Evolutionary conservation across 1,284 basidiomycete genomes (phyloP).

Genomic region (Agaricales sp.): DNA sequence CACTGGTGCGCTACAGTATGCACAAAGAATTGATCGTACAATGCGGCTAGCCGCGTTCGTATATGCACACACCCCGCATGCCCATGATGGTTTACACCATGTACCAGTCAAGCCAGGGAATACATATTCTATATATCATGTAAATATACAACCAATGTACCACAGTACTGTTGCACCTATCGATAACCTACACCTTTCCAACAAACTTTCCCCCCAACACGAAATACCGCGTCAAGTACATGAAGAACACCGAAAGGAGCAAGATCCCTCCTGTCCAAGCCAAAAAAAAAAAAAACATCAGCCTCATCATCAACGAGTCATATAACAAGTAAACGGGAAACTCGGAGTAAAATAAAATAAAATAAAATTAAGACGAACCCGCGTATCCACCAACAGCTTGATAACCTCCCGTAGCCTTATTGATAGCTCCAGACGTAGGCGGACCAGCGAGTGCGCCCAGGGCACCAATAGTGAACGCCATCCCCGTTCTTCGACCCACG

Average conservation of each 20-base stretch:
- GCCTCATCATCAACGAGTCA: no score
- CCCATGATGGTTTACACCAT: no score
- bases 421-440: conserved; percentile 50
- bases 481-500: conserved; percentile 48
- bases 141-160: no score
- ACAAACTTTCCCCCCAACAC: background rate
- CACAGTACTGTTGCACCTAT: no score
- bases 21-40: no score
- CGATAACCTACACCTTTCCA: no score
- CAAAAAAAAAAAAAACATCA: background rate
- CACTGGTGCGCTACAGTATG: no score
- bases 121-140: no score
- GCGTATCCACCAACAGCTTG: background rate
- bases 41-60: no score
- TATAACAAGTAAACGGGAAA: no score
- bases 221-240: conserved; percentile 1
- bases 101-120: no score
- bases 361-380: conserved; percentile 18
- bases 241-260: background rate
- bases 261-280: background rate
- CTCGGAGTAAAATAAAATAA: background rate
- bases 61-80: no score
- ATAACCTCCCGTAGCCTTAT: conserved; percentile 30
- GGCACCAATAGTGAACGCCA: conserved; percentile 41
- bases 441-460: conserved; percentile 40